Conservation (phyloP, 164 flowering plant genomes). For the Tetracentron sinense region DNA sequence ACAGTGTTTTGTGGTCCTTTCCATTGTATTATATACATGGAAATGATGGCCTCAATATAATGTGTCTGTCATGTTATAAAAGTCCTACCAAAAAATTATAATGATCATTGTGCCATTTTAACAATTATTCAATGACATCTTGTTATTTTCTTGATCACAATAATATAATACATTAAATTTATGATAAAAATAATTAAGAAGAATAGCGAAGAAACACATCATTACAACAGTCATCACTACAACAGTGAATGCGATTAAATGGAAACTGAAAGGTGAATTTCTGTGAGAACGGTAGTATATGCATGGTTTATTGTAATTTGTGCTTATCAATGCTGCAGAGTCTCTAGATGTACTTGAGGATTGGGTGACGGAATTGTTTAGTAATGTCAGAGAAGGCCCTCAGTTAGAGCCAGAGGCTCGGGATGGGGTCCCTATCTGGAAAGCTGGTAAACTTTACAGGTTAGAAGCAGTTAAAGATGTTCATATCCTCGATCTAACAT, state of each 20-base stretch:
- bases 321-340: conserved; percentile 50
- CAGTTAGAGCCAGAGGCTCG: conserved; percentile 24
- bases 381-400: conserved; percentile 50
- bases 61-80: too few species aligned
- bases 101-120: too few species aligned
- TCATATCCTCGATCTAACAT: conserved; percentile 72
- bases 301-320: background rate
- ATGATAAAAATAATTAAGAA: too few species aligned
- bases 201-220: too few species aligned
- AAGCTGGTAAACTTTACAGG: conserved; percentile 71
- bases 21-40: too few species aligned
- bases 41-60: too few species aligned
- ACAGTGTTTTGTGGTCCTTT: too few species aligned
- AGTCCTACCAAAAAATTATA: too few species aligned
- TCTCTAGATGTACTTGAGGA: conserved; percentile 73
- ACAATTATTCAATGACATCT: too few species aligned
- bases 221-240: too few species aligned
- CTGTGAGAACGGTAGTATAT: background rate
- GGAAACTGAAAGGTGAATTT: background rate
- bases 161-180: too few species aligned
- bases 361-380: conserved; percentile 80
- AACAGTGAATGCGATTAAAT: background rate
- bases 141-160: too few species aligned
- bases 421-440: conserved; percentile 61
- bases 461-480: conserved; percentile 92